Conservation (phyloP, 306 rosid species). For the Trifolium dubium region DNA sequence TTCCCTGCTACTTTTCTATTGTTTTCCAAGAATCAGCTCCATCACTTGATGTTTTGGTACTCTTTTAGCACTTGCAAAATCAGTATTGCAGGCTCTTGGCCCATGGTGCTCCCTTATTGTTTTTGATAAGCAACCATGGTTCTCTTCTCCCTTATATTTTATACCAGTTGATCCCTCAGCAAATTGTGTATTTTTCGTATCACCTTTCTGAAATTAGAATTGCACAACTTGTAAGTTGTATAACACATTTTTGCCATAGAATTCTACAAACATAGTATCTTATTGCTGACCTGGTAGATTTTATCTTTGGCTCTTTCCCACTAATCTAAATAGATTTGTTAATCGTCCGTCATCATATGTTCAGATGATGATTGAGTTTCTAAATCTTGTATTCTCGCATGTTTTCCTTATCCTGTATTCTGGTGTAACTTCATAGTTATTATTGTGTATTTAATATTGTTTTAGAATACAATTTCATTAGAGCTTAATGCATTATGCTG, state of each 20-base stretch:
- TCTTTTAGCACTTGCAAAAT: slow-evolving; percentile 20
- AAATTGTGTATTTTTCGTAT: neutral
- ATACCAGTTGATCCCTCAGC: no score
- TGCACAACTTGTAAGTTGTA: slow-evolving; percentile 17
- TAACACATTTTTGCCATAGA: slow-evolving; percentile 15
- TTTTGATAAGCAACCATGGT: no score
- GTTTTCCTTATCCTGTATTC: slow-evolving; percentile 13
- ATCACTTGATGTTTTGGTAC: neutral
- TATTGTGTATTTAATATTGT: neutral
- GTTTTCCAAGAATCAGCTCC: slow-evolving; percentile 28
- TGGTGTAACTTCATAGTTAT: slow-evolving; percentile 27
- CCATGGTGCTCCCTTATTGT: neutral
- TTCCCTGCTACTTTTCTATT: slow-evolving; percentile 4
- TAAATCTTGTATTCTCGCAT: slow-evolving; percentile 3
- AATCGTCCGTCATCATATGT: neutral
- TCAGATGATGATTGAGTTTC: slow-evolving; percentile 18
- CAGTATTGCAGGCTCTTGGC: neutral
- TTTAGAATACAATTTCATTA: slow-evolving; percentile 11
- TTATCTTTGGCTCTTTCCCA: slow-evolving; percentile 17
- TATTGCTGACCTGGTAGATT: neutral
- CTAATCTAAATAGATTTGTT: slow-evolving; percentile 15
- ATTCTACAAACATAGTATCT: neutral
- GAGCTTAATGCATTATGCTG: slow-evolving; percentile 24
- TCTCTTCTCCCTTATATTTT: no score
- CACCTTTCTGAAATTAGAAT: slow-evolving; percentile 12